phyloP scores from a whole-genome alignment of 2,329 filamentous ascomycete species.

The Cladosporium austrohemisphaericum region DNA sequence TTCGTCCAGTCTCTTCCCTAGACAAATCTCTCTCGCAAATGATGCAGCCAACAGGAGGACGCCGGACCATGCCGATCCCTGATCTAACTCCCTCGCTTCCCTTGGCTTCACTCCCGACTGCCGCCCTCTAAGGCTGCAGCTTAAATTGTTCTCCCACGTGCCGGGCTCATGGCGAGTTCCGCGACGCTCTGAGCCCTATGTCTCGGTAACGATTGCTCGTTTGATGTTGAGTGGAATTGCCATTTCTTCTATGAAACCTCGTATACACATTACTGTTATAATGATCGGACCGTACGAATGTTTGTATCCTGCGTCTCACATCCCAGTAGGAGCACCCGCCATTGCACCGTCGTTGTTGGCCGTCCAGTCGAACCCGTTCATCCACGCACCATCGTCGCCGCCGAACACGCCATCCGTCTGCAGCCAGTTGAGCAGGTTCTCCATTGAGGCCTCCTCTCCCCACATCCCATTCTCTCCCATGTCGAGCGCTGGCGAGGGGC shows the following conservation, averaged over 20 bases:
- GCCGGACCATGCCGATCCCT: slow-evolving; percentile 5
- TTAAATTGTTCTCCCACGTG: neutral
- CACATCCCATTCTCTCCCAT: neutral
- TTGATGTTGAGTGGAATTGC: no score
- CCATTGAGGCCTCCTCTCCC: slow-evolving; percentile 1
- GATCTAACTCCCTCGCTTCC: neutral
- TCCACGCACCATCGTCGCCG: neutral
- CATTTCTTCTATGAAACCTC: no score
- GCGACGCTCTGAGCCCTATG: no score
- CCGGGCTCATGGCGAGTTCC: slow-evolving; percentile 6
- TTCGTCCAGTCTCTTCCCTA: neutral
- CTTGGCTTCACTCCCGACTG: neutral
- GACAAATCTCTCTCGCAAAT: neutral
- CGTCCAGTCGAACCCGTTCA: slow-evolving; percentile 10
- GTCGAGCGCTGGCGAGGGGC: neutral
- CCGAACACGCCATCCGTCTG: slow-evolving; percentile 1
- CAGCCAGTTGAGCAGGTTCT: slow-evolving; percentile 10
- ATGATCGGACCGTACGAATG: no score
- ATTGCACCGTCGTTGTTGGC: neutral
- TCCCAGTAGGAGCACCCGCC: neutral
- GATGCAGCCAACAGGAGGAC: neutral
- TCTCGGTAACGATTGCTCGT: no score
- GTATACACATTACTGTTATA: no score
- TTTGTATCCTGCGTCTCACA: no score
- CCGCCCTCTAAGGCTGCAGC: slow-evolving; percentile 5